phyloP scores from a whole-genome alignment of 345 rosid genomes.

The Acer campestre region DNA sequence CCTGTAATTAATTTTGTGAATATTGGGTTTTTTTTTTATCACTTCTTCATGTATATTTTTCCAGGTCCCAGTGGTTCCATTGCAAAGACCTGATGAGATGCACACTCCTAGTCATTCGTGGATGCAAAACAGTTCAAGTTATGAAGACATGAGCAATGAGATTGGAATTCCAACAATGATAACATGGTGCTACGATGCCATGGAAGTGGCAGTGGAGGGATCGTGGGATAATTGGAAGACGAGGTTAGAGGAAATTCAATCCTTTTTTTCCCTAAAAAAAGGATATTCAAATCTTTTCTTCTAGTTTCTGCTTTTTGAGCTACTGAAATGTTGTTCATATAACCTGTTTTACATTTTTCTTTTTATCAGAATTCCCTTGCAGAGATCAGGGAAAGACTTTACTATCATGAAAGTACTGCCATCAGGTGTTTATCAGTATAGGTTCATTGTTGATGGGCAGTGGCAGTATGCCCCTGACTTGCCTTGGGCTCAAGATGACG shows the following conservation, averaged over 20 bases:
- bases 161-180: constrained; percentile 93
- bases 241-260: constrained; percentile 46
- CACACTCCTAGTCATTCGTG: constrained; percentile 64
- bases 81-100: constrained; percentile 89
- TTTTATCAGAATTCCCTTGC: constrained; percentile 74
- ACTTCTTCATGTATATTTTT: constrained; percentile 2
- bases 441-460: constrained; percentile 93
- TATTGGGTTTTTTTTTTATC: not conserved
- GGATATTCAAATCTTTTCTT: not conserved
- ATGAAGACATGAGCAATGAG: constrained; percentile 62
- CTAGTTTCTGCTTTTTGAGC: constrained; percentile 6
- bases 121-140: constrained; percentile 52
- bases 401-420: constrained; percentile 94
- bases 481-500: constrained; percentile 80
- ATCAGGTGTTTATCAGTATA: constrained; percentile 90
- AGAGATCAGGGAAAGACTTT: constrained; percentile 94
- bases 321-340: constrained; percentile 2
- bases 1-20: not conserved
- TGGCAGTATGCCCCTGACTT: constrained; percentile 83
- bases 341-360: constrained; percentile 29
- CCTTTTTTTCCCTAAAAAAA: not conserved
- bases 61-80: constrained; percentile 85
- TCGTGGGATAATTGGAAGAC: constrained; percentile 97
- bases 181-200: constrained; percentile 90
- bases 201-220: constrained; percentile 86